Evolutionary conservation across 164 flowering plant genomes (phyloP).

Genomic region (Chimonanthus salicifolius): DNA sequence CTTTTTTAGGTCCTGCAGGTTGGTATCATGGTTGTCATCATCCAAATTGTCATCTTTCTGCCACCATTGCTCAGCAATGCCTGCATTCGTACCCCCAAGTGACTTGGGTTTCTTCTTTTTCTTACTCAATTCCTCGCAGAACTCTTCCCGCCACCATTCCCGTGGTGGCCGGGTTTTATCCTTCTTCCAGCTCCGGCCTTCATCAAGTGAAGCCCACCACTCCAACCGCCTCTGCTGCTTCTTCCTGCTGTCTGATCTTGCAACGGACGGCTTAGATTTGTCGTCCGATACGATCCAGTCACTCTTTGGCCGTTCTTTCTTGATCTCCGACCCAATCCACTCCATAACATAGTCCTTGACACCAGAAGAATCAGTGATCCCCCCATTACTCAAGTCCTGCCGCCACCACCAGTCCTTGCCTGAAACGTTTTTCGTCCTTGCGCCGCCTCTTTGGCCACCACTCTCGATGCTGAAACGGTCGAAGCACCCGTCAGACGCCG

Average conservation of each 20-base stretch:
- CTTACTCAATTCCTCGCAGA: slow-evolving; percentile 87
- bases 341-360: slow-evolving; percentile 94
- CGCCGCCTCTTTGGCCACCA: slow-evolving; percentile 24
- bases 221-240: slow-evolving; percentile 49
- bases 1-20: slow-evolving; percentile 22
- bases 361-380: slow-evolving; percentile 49
- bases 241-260: slow-evolving; percentile 29
- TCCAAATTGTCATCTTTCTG: slow-evolving; percentile 30
- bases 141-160: slow-evolving; percentile 98
- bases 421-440: slow-evolving; percentile 37
- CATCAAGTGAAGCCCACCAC: slow-evolving; percentile 82
- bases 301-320: slow-evolving; percentile 68
- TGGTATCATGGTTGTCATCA: slow-evolving; percentile 24
- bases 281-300: slow-evolving; percentile 38
- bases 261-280: slow-evolving; percentile 4
- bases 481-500: slow-evolving; percentile 47
- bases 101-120: slow-evolving; percentile 63
- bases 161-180: slow-evolving; percentile 55
- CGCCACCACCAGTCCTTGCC: slow-evolving; percentile 88
- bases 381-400: slow-evolving; percentile 40
- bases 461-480: slow-evolving; percentile 69
- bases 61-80: slow-evolving; percentile 46
- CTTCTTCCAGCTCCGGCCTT: slow-evolving; percentile 40
- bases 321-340: slow-evolving; percentile 91
- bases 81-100: slow-evolving; percentile 20